phyloP scores from a whole-genome alignment of 139 green algal species.

The Haematococcus sp. region DNA sequence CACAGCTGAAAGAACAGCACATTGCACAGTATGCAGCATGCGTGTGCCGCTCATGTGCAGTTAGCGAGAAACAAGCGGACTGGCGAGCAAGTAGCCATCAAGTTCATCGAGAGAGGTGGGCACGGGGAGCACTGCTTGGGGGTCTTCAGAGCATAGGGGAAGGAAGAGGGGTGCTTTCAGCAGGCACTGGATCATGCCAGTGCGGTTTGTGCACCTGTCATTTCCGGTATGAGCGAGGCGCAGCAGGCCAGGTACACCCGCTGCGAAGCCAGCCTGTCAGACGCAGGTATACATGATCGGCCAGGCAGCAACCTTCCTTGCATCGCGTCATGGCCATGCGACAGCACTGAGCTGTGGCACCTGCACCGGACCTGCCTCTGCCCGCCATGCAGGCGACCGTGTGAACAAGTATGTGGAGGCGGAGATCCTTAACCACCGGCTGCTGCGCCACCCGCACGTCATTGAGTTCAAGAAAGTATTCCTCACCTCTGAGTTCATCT shows the following conservation, averaged over 20 bases:
- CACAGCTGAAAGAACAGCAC: background rate
- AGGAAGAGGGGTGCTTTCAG: too few species aligned
- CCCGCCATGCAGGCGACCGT: background rate
- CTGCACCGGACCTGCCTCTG: too few species aligned
- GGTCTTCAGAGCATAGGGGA: too few species aligned
- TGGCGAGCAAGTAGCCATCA: slow-evolving; percentile 60
- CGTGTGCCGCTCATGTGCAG: background rate
- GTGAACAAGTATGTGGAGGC: slow-evolving; percentile 83
- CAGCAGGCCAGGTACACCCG: too few species aligned
- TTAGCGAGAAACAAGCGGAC: slow-evolving; percentile 44
- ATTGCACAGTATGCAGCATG: background rate
- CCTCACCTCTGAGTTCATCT: slow-evolving; percentile 57
- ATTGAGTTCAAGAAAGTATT: slow-evolving; percentile 96
- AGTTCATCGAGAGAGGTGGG: slow-evolving; percentile 66
- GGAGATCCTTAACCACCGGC: slow-evolving; percentile 93
- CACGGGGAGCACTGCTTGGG: slow-evolving; percentile 29
- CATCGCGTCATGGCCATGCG: too few species aligned
- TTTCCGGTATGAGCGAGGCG: too few species aligned
- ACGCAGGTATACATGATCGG: too few species aligned
- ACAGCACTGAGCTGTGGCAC: too few species aligned
- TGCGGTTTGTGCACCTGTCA: too few species aligned
- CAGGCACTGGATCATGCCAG: too few species aligned
- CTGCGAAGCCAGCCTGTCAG: too few species aligned
- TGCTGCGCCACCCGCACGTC: slow-evolving; percentile 92
- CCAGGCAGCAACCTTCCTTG: too few species aligned